Evolutionary conservation across 345 rosid genomes (phyloP), one percentile per base, ranked within the genome.

Genomic region (Dipteronia sinensis): DNA sequence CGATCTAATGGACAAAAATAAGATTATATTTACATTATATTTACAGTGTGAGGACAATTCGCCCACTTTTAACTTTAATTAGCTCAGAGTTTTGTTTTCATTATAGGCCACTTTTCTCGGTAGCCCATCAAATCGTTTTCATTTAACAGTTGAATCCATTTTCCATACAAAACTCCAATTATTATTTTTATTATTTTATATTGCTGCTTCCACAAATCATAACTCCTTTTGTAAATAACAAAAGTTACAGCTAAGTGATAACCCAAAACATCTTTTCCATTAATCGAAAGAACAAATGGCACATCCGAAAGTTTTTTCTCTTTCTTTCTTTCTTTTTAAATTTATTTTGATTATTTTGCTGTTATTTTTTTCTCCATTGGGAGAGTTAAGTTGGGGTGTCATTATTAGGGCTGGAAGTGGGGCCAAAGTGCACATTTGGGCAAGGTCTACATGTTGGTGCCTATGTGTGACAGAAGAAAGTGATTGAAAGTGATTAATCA

Each of bases 391-490:
- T 80, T 84, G 83, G 81, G 83, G 68, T 71, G 86, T 83, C 80
- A 89, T 83, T 77, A 86, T 86, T 82, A 79, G 73, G 59, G 80
- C 53, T 73, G 66, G 65, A 40, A 2, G 84, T 85, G 85, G 90
- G 87, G 68, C 86, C 86, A 53, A 42, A 70, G 46, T 72, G 84
- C 87, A 78, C 84, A 80, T 76, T 77, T 73, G 76, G 74, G 81
- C 74, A 58, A 80, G 91, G 91, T 83, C 91, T 90, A 87, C 89
- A 84, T 88, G 93, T 85, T 88, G 89, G 89, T 82, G 84, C 85
- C 70, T 78, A 77, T 74, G 67, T 85, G 80, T 83, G 89, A 87
- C 90, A 88, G 20, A 68, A 65, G 76, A 74, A 73, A 86, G 88
- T 75, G 85, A 75, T 59, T 77, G 70, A 78, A 76, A 79, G 78